These are phyloP conservation scores for Skeletonema menzelii DNA, from an alignment of 108 stramenopile species.

Conservation along the genomic window DNA sequence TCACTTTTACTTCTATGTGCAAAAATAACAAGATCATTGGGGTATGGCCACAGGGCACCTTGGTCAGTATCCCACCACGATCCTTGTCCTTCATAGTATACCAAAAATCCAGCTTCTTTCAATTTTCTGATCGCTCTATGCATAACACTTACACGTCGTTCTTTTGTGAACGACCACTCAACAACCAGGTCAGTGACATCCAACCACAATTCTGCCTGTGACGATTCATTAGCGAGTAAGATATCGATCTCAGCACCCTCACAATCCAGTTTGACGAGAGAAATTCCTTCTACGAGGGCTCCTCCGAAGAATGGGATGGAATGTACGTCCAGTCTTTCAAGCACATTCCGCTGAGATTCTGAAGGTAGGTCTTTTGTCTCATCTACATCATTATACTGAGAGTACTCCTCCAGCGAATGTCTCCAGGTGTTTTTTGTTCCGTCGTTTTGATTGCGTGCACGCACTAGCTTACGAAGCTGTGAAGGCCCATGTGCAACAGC, in stretches of 20 bases:
- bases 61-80: slow-evolving; percentile 59
- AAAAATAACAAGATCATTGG: slow-evolving; percentile 54
- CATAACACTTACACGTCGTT: slow-evolving; percentile 47
- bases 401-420: slow-evolving; percentile 51
- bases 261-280: slow-evolving; percentile 59
- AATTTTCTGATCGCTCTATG: slow-evolving; percentile 47
- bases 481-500: slow-evolving; percentile 37
- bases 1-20: slow-evolving; percentile 29
- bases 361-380: slow-evolving; percentile 38
- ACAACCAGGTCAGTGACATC: slow-evolving; percentile 56
- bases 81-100: slow-evolving; percentile 52
- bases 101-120: slow-evolving; percentile 46
- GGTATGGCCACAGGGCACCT: slow-evolving; percentile 54
- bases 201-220: slow-evolving; percentile 31
- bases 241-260: slow-evolving; percentile 66
- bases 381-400: slow-evolving; percentile 46
- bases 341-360: slow-evolving; percentile 31
- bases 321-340: slow-evolving; percentile 36
- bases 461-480: slow-evolving; percentile 35
- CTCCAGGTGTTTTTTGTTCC: slow-evolving; percentile 56
- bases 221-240: slow-evolving; percentile 39
- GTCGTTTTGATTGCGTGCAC: slow-evolving; percentile 44
- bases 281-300: slow-evolving; percentile 45
- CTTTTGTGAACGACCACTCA: slow-evolving; percentile 67
- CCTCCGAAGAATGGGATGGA: slow-evolving; percentile 47